A percentile compares a stretch with the other conserved stretches of the same genome.
Evolutionary conservation across 2,329 filamentous ascomycete species (phyloP).

Genomic region (Colletotrichum chlorophyti): DNA sequence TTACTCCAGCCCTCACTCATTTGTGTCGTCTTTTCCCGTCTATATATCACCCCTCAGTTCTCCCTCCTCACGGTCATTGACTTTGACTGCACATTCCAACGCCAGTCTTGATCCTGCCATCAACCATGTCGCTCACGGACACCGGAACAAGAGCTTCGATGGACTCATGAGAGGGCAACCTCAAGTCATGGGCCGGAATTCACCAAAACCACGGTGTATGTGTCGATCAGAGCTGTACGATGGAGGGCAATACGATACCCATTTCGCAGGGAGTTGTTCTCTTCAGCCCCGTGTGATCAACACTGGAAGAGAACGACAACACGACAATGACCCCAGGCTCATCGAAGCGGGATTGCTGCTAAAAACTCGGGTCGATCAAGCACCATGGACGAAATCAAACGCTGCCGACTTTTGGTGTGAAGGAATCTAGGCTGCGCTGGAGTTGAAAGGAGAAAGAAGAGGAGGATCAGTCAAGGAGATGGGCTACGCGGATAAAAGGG

Average conservation of each 20-base stretch:
- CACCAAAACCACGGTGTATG: too few species aligned
- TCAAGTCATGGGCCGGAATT: too few species aligned
- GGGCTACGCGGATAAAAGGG: not conserved
- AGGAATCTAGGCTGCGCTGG: not conserved
- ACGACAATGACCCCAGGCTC: not conserved
- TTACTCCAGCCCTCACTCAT: not conserved
- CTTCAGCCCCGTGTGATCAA: not conserved
- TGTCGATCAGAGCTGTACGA: too few species aligned
- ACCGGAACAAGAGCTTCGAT: not conserved
- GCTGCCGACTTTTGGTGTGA: not conserved
- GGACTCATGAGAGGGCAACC: not conserved
- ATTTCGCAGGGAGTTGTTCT: not conserved
- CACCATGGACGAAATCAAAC: not conserved
- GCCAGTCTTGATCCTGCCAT: not conserved
- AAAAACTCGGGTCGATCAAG: too few species aligned
- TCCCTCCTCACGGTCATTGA: not conserved
- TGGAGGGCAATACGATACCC: too few species aligned
- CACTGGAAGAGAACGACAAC: not conserved
- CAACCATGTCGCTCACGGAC: not conserved
- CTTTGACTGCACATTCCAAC: not conserved
- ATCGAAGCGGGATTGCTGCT: too few species aligned
- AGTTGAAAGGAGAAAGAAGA: not conserved
- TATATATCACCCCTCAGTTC: constrained; percentile 18
- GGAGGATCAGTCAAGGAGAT: not conserved
- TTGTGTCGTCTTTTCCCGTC: not conserved